phyloP scores from a whole-genome alignment of 1,284 basidiomycete genomes.

The Marasmius oreades region DNA sequence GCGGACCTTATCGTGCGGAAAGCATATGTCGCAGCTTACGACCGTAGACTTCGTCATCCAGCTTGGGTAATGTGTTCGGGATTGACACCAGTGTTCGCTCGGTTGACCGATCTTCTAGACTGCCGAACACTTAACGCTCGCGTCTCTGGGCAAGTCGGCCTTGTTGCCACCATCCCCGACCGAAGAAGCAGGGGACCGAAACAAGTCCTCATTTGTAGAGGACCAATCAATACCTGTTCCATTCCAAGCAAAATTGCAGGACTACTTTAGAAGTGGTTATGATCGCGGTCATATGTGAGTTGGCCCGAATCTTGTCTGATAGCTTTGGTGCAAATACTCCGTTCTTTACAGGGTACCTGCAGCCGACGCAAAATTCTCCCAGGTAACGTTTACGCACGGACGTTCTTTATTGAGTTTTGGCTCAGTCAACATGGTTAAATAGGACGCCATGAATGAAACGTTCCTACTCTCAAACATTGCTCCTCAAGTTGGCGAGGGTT shows the following conservation, averaged over 20 bases:
- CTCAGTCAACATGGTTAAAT: slow-evolving; percentile 5
- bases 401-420: background rate
- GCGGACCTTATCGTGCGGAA: slow-evolving; percentile 76
- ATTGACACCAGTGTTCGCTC: background rate
- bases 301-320: background rate
- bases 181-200: slow-evolving; percentile 56
- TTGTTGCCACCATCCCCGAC: slow-evolving; percentile 24
- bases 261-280: slow-evolving; percentile 94
- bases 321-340: background rate
- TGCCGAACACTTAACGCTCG: slow-evolving; percentile 85
- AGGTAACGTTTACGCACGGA: slow-evolving; percentile 36
- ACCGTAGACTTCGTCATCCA: slow-evolving; percentile 87
- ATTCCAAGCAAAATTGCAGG: slow-evolving; percentile 85
- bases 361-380: slow-evolving; percentile 93
- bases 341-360: slow-evolving; percentile 76
- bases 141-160: slow-evolving; percentile 60
- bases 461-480: slow-evolving; percentile 96
- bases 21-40: slow-evolving; percentile 89
- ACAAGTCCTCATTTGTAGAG: slow-evolving; percentile 83
- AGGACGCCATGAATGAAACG: slow-evolving; percentile 96
- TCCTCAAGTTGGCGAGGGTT: slow-evolving; percentile 96
- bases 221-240: slow-evolving; percentile 74
- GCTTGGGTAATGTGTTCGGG: slow-evolving; percentile 67
- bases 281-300: slow-evolving; percentile 95
- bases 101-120: slow-evolving; percentile 50